phyloP scores from a whole-genome alignment of 73 alveolate species.

The Paraurostyla sp. region DNA sequence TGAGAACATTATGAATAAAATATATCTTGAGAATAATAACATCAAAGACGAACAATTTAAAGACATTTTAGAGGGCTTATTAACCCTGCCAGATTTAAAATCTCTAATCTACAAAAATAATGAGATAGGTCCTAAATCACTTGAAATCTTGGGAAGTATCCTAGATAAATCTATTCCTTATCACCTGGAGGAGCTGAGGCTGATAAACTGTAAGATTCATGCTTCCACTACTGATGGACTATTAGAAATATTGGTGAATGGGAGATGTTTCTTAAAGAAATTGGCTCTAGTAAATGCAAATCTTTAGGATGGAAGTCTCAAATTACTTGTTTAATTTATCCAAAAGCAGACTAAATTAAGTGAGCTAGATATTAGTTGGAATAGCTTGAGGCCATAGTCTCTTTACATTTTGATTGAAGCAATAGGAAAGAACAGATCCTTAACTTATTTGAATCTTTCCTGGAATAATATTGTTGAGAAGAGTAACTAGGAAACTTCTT shows the following conservation, averaged over 20 bases:
- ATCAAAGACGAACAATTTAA: conserved; percentile 1
- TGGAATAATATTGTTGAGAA: conserved; percentile 57
- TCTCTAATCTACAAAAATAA: background rate
- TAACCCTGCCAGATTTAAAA: background rate
- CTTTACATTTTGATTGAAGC: background rate
- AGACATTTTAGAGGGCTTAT: conserved; percentile 29
- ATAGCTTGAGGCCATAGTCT: conserved; percentile 2
- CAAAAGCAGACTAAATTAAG: background rate
- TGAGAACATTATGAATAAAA: background rate
- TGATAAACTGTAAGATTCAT: conserved; percentile 39
- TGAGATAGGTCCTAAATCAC: conserved; percentile 20
- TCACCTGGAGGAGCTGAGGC: conserved; percentile 52
- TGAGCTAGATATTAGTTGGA: conserved; percentile 62
- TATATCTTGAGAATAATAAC: conserved; percentile 37
- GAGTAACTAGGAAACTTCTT: background rate
- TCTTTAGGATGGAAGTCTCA: background rate
- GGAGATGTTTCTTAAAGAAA: background rate
- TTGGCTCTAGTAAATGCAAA: conserved; percentile 45
- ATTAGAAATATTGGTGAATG: background rate
- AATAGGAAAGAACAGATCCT: background rate
- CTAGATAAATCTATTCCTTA: background rate
- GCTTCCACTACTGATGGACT: background rate
- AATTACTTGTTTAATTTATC: background rate
- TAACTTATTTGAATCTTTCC: conserved; percentile 27
- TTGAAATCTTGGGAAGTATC: background rate